phyloP scores from a whole-genome alignment of 2,329 filamentous ascomycete species.

The Penicillium corylophilum region DNA sequence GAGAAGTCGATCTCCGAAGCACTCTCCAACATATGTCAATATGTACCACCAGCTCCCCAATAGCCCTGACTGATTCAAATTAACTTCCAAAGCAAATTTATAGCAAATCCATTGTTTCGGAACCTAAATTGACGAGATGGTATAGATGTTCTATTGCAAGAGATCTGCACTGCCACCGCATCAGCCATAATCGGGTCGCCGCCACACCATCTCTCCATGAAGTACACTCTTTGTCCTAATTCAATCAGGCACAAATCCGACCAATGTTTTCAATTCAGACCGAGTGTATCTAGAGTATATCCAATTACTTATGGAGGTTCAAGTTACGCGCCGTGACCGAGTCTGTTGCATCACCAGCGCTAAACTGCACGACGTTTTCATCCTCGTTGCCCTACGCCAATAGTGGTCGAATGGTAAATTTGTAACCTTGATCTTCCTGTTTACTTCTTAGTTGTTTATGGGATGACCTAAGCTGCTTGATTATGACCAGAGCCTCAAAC shows the following conservation, averaged over 20 bases:
- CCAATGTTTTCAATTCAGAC: background rate
- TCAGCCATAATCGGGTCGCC: too few species aligned
- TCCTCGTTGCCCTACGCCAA: background rate
- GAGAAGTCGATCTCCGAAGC: background rate
- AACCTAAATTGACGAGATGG: too few species aligned
- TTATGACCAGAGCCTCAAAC: too few species aligned
- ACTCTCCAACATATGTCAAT: background rate
- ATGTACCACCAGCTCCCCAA: background rate
- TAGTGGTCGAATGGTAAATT: background rate
- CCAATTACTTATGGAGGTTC: background rate
- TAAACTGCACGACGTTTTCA: background rate
- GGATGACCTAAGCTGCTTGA: too few species aligned
- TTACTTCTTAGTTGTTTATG: too few species aligned
- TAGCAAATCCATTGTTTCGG: too few species aligned
- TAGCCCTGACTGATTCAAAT: background rate
- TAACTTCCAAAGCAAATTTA: too few species aligned
- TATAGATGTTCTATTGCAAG: too few species aligned
- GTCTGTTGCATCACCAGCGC: background rate
- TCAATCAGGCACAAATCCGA: background rate
- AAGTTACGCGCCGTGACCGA: background rate
- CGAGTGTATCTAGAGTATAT: background rate
- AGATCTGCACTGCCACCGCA: too few species aligned
- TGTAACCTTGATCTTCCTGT: too few species aligned
- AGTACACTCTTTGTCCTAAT: too few species aligned
- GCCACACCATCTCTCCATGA: too few species aligned